A percentile compares a stretch with the other conserved stretches of the same genome.
Evolutionary conservation across 495 filamentous ascomycete species (phyloP).

Genomic region (Tuber melanosporum): DNA sequence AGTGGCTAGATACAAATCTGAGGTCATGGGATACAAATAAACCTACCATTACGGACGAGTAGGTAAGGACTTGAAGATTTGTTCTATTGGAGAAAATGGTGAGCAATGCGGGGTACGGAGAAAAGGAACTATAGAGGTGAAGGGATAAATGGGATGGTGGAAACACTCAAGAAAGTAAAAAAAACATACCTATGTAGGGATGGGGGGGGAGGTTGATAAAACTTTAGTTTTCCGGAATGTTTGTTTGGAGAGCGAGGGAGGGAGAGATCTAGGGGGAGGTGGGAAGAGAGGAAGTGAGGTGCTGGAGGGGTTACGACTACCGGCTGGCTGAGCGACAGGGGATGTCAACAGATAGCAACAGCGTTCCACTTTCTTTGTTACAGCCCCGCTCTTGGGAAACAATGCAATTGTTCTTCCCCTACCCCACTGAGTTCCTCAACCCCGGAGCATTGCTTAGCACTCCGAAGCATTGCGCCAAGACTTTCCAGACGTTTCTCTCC

Average conservation of each 20-base stretch:
- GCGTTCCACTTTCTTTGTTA: slow-evolving; percentile 16
- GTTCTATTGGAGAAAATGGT: slow-evolving; percentile 14
- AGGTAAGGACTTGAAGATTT: slow-evolving; percentile 10
- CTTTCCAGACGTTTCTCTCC: slow-evolving; percentile 39
- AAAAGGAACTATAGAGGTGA: neutral
- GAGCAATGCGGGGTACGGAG: slow-evolving; percentile 29
- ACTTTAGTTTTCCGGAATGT: neutral
- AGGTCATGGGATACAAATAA: neutral
- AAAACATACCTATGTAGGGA: neutral
- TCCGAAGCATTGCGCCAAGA: slow-evolving; percentile 25
- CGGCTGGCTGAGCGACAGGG: slow-evolving; percentile 15
- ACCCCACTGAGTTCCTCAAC: neutral
- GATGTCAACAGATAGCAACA: slow-evolving; percentile 21
- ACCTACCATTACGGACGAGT: slow-evolving; percentile 13
- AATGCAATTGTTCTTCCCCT: slow-evolving; percentile 10
- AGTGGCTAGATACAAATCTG: neutral
- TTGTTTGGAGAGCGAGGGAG: slow-evolving; percentile 8
- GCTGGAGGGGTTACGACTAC: slow-evolving; percentile 30
- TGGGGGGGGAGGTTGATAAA: neutral
- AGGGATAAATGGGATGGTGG: neutral
- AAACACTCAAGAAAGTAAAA: neutral
- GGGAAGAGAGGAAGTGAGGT: slow-evolving; percentile 13
- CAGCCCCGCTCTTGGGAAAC: neutral
- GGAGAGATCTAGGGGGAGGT: slow-evolving; percentile 18
- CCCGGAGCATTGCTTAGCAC: slow-evolving; percentile 4